phyloP scores from a whole-genome alignment of 1,139 yeast species.

The Sugiyamaella castrensis region DNA sequence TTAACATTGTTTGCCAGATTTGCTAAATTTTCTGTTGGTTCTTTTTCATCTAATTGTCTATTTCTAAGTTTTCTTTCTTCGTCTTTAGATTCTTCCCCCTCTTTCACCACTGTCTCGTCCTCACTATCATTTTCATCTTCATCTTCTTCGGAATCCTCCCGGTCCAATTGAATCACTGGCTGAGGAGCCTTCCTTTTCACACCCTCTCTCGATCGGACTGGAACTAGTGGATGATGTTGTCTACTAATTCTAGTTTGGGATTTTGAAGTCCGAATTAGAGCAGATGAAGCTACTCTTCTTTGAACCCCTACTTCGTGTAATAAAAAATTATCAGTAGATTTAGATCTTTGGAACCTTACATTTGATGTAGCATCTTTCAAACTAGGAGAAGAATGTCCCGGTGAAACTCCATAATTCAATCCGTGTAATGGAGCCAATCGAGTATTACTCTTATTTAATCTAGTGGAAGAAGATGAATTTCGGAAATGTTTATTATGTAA shows the following conservation, averaged over 20 bases:
- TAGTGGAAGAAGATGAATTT: constrained; percentile 19
- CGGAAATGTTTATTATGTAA: constrained; percentile 20
- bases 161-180: constrained; percentile 33
- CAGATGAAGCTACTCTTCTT: constrained; percentile 12
- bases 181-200: constrained; percentile 25
- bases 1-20: not conserved
- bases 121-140: constrained; percentile 36
- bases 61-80: not conserved
- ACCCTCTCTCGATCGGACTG: constrained; percentile 17
- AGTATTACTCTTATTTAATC: constrained; percentile 17
- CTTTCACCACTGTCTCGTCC: not conserved
- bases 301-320: constrained; percentile 11
- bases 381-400: constrained; percentile 7
- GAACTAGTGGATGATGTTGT: constrained; percentile 9
- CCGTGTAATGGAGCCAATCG: constrained; percentile 16
- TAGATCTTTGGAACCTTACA: constrained; percentile 14
- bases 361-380: not conserved
- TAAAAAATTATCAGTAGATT: constrained; percentile 15
- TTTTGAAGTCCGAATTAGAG: constrained; percentile 22
- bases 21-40: not conserved
- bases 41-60: not conserved
- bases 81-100: not conserved
- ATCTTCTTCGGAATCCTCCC: constrained; percentile 28
- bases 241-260: constrained; percentile 23
- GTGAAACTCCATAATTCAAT: not conserved